Base-by-base conservation (phyloP, 805 yeast species). In the Scheffersomyces stipitis region DNA sequence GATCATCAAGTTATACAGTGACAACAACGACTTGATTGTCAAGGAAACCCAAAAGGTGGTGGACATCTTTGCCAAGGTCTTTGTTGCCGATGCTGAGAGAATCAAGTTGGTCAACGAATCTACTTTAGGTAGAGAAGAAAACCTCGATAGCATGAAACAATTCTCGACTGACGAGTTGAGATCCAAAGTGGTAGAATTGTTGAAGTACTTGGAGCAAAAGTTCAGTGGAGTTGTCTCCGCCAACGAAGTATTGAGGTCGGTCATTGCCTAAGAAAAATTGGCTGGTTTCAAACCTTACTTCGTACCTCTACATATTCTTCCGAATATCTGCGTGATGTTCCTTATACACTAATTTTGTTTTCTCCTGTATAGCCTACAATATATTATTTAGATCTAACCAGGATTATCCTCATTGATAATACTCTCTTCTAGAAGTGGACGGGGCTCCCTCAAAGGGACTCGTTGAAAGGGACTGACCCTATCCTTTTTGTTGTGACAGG, bases 71-170 rank as follows among this genome's bases (percentile, higher is more conserved):
- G 81, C 83, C 30, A 69, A 71, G 42, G 84, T 86, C 16, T 87
- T 88, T 59, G 62, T 75, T 37, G 83, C 85, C 60, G 95, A 88
- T 56, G 71, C 75, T 42, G 95, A 85, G 58, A 76, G 83, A 58
- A 76, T 80, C 44, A 81, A 78, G 58, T 68, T 84, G 54, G 78
- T 78, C 46, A 73, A 71, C 59, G 85, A 85, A 57, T 79, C 88
- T 38, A 86, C 95, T 18, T 69, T 86, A 52, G 95, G 95, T 41
- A 83, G 93, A 72, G 96, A 86, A 61, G 88, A 83, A 60, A 80
- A 81, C 62, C 72, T 82, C 56, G 91, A 84, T 48, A 74, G 83
- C 58, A 69, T 79, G 61, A 84, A 80, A 62, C 96, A 86, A 64
- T 88, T 89, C 64, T 83, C 80, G 49, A 71, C 70, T 40, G 85